These are phyloP conservation scores for Diaporthe vaccinii DNA, from an alignment of 2,329 filamentous ascomycete species.

Conservation along the genomic window DNA sequence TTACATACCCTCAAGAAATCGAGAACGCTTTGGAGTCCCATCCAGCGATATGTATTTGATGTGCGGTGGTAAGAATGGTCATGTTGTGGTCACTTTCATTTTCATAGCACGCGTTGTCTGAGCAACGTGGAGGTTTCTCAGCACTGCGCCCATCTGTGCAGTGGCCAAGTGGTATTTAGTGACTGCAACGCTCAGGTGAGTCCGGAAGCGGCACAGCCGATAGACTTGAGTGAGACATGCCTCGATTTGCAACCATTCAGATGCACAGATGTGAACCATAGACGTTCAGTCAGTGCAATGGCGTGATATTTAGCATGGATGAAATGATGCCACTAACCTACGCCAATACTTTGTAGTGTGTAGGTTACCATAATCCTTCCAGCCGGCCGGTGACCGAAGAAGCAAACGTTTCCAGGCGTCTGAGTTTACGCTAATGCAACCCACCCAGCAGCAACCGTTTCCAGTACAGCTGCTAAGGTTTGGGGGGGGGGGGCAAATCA, in stretches of 20 bases:
- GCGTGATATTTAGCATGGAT: constrained; percentile 10
- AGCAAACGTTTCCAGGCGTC: not conserved
- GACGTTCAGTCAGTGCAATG: constrained; percentile 10
- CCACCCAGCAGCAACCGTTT: constrained; percentile 1
- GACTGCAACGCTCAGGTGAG: not conserved
- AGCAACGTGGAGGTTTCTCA: not conserved
- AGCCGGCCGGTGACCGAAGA: not conserved
- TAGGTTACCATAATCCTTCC: not conserved
- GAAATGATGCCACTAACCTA: not conserved
- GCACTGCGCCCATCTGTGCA: not conserved
- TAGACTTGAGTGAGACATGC: not conserved
- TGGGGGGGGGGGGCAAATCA: not conserved
- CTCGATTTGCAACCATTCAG: not conserved
- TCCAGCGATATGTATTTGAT: not conserved
- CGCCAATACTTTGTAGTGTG: not conserved
- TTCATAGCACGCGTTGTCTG: not conserved
- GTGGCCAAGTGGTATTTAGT: not conserved
- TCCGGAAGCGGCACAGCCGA: constrained; percentile 11
- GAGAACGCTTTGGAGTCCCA: too few species aligned
- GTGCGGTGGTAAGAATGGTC: too few species aligned
- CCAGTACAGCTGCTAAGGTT: not conserved
- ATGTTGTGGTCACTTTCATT: not conserved
- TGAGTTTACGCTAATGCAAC: constrained; percentile 21
- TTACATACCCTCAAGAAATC: not conserved
- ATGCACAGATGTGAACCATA: not conserved